Evolutionary conservation across 495 filamentous ascomycete species (phyloP).

Genomic region (Penicillium goetzii): DNA sequence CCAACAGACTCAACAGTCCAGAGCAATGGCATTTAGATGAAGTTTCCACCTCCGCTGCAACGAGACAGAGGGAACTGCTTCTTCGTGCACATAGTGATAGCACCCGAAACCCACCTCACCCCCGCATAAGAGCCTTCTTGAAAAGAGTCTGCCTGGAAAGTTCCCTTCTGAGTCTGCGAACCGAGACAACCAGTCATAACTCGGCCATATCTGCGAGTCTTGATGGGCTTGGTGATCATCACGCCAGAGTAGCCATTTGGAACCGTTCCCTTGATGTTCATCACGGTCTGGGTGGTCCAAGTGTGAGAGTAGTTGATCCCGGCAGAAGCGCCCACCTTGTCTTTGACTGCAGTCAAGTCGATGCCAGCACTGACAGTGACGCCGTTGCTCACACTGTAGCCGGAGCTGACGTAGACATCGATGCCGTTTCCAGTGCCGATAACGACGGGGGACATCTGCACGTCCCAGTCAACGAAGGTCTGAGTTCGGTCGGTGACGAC

Average conservation of each 20-base stretch:
- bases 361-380: background rate
- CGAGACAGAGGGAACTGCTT: conserved; percentile 20
- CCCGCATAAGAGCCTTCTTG: conserved; percentile 17
- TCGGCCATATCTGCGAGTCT: background rate
- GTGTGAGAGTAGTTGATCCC: background rate
- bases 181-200: background rate
- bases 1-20: background rate
- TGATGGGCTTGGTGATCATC: conserved; percentile 3
- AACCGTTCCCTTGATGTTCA: conserved; percentile 3
- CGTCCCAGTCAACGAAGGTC: conserved; percentile 21
- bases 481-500: conserved; percentile 11
- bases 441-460: conserved; percentile 22
- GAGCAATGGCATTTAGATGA: background rate
- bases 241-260: background rate
- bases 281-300: conserved; percentile 2
- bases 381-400: conserved; percentile 13
- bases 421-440: conserved; percentile 17
- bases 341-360: background rate
- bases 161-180: background rate
- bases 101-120: conserved; percentile 18
- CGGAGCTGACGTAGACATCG: conserved; percentile 18
- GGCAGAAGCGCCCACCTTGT: background rate
- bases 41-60: conserved; percentile 14
- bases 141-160: conserved; percentile 6
- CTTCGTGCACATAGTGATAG: conserved; percentile 21